Base-by-base conservation (phyloP, 2,329 filamentous ascomycete genomes). In the Paracorniculantispora psalliotae region DNA sequence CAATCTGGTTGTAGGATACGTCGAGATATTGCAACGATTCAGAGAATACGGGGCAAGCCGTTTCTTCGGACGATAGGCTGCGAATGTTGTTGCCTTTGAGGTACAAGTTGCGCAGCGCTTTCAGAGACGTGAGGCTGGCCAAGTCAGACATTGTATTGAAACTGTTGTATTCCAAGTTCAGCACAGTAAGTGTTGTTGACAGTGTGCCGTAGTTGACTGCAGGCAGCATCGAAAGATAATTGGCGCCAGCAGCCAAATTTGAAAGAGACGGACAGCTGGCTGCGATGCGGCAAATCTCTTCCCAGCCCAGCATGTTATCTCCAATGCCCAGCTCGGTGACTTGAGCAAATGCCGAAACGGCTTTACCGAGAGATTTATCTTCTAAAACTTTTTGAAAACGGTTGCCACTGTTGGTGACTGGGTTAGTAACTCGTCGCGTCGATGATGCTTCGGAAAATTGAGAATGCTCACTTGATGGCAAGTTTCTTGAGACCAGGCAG, bases 11-110 rank as follows among this genome's bases (percentile, higher is more conserved):
- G 71, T 87, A 86, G 1, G 89, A 91, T 19, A 93, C 70, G 69
- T 92, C 90, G 17, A 93, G 74, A 62, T 88, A 89, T 47, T 79
- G 79, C 6, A 91, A 69, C 1, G 71, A 80, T 0, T 71, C 47
- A 3, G 83, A 70, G 65, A 90, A 87, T 8, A 79, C 66, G 4
- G 84, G 74, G 1, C 66, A 64, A 4, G 65, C 30, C 1, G 48
- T 35, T 4, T 28, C 28, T 15, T 63, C 66, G 8, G 67, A 60
- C 1, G 68, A 64, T 25, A 81, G 70, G 17, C 72, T 67, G 17
- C 75, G 74, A 62, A 96, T 89, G 52, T 77, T 79, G 74, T 96
- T 96, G 53, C 87, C 85, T 66, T 96, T 93, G 54, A 97, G 80
- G 55, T 92, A 82, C 0, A 87, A 74, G 56, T 80, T 83, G 51